Base-by-base conservation (phyloP, 2,329 filamentous ascomycete genomes). In the Mycosphaerella sp. region DNA sequence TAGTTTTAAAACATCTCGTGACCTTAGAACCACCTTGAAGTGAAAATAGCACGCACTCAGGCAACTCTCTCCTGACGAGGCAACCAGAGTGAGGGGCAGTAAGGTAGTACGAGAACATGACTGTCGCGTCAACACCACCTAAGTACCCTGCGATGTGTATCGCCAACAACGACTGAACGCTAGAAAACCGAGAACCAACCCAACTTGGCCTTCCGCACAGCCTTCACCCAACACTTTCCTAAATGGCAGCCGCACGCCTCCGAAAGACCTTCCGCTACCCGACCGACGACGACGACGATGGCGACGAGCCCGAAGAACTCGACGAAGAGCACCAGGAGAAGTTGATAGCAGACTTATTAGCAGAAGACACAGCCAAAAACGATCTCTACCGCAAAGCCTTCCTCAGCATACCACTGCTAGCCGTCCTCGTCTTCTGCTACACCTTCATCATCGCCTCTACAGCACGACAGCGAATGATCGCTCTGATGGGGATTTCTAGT, bases 191-290 rank as follows among this genome's bases (percentile, higher is more conserved):
- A 25, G 5, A 25, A 25, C 21, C 6, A 25, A 25, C 21, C 21
- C 21, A 25, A 5, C 16, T 18, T 35, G 21, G 34, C 28, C n/a
- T 44, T n/a, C 30, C 46, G 27, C 32, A 54, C 47, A 47, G 30
- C 37, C 7, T 27, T 17, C 49, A 8, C 21, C 21, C 44, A 21
- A 25, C 39, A 21, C 34, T 41, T 21, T 14, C 17, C 13, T 49
- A 6, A 6, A 52, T 49, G 45, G 39, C 55, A 32, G 49, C 52
- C 14, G 50, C 53, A 16, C 56, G 56, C 50, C 73, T 93, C 40
- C 84, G 89, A 63, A 85, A 79, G 62, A 85, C 86, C 7, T 93
- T 94, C 70, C 80, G 79, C 54, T 93, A 91, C 70, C 85, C 85
- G 4, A 70, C 73, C 50, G 81, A 85, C 62, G 75, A 77, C 42